Percentiles rank a stretch among this genome's conserved stretches.
phyloP scores from a whole-genome alignment of 129 eudicot genomes.

The Apium graveolens region DNA sequence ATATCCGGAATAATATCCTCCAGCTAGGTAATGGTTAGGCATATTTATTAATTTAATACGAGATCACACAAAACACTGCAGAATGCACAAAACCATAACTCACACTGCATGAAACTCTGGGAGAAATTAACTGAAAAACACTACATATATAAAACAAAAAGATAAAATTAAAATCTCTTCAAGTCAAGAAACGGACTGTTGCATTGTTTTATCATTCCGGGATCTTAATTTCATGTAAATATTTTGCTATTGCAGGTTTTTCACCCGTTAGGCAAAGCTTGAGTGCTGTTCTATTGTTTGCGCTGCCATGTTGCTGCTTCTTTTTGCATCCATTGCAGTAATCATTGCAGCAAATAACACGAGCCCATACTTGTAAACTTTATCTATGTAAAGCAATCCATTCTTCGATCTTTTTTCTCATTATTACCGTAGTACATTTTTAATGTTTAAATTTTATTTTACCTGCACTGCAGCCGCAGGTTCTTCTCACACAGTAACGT shows the following conservation, averaged over 20 bases:
- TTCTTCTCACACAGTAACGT: background rate
- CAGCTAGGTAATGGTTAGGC: slow-evolving; percentile 29
- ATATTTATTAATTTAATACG: background rate
- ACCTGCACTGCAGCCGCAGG: background rate
- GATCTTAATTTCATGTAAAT: too few species aligned
- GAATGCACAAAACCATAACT: background rate
- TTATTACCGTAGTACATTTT: background rate
- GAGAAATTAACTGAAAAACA: background rate
- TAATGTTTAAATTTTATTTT: too few species aligned
- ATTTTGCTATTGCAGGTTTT: slow-evolving; percentile 33
- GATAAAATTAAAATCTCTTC: background rate
- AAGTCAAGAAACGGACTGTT: background rate
- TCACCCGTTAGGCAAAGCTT: slow-evolving; percentile 10
- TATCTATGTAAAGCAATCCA: too few species aligned
- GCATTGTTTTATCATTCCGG: background rate
- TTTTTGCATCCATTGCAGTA: slow-evolving; percentile 8
- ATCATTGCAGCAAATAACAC: background rate
- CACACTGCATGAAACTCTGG: background rate
- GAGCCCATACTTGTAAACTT: background rate
- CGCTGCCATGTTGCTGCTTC: slow-evolving; percentile 22
- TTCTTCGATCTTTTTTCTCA: background rate
- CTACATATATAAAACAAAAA: background rate
- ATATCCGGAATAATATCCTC: slow-evolving; percentile 42
- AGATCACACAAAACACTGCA: background rate
- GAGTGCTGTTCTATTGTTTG: slow-evolving; percentile 20